Evolutionary conservation across 306 rosid species (phyloP), one percentile per base, ranked within the genome.

Genomic region (Astragalus membranaceus): DNA sequence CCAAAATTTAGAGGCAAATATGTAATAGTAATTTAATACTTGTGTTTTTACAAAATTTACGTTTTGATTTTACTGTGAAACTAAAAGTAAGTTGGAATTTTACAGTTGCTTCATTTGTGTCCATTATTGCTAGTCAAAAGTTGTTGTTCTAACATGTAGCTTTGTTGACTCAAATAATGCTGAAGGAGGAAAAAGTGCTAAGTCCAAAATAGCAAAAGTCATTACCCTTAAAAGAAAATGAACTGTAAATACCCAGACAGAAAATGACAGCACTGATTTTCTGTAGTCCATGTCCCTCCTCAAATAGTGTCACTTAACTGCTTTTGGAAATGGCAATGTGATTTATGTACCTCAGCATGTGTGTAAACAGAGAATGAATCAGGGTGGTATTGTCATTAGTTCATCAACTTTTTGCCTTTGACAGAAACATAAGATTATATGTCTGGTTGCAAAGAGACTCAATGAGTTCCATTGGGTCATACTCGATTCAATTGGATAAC

Each of bases 231-330:
- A 49, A 74, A 9, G 61, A 63, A 74, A 77, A 77, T 37, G 42
- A 60, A 76, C 20, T 8, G 64, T 17, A 66, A 64, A 42, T 77
- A 66, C 74, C 30, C 29, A 57, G 56, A 29, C 17, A 20, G 61
- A 79, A 77, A 79, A 60, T 23, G 80, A 80, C 58, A 74, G 42
- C 75, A 68, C 82, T 47, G 48, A 64, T 63, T 58, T 56, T 78
- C 59, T 78, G 64, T 47, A 36, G 52, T 56, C 43, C 7, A 13
- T 70, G 56, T 46, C 55, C 30, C 70, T 41, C 53, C 53, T 15
- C 20, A 43, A 10, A 3, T 7, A 26, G 6, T 61, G 61, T 67
- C 53, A 10, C 39, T 56, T 58, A 70, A 61, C 36, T 69, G 26
- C 69, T 67, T 62, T 20, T 48, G 32, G 47, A 49, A 57, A 47